A percentile compares a stretch with the other conserved stretches of the same genome.
Conservation (phyloP, 2,329 filamentous ascomycete species). For the Fusarium veterinarium region DNA sequence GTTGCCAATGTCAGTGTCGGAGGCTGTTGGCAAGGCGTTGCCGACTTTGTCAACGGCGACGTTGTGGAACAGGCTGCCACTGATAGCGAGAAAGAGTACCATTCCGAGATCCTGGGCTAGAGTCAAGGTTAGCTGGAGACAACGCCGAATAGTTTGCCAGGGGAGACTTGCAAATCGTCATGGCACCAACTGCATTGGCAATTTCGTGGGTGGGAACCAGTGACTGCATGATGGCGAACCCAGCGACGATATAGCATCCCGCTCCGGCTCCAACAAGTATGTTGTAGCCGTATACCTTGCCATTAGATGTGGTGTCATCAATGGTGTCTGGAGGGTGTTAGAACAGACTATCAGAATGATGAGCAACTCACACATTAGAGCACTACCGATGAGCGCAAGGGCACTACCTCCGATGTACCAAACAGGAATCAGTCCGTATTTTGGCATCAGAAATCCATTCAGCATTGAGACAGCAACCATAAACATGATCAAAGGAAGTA, state of each 20-base stretch:
- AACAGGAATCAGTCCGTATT: background rate
- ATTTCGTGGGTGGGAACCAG: background rate
- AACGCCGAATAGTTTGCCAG: rapidly evolving
- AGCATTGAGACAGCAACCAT: background rate
- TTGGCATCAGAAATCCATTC: background rate
- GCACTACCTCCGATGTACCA: slow-evolving; percentile 2
- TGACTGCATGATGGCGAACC: background rate
- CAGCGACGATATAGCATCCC: background rate
- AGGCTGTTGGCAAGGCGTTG: background rate
- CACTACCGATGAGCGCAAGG: background rate
- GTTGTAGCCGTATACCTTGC: background rate
- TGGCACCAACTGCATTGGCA: background rate
- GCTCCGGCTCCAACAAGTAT: background rate
- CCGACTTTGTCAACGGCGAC: background rate
- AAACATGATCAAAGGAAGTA: background rate
- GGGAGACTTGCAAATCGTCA: background rate
- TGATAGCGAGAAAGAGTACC: background rate
- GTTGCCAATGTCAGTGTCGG: background rate
- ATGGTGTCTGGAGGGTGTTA: background rate
- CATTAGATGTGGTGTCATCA: background rate
- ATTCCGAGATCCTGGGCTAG: slow-evolving; percentile 4
- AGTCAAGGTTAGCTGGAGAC: rapidly evolving
- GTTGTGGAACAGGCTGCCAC: slow-evolving; percentile 6
- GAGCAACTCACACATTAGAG: background rate
- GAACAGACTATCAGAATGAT: rapidly evolving